phyloP scores from a whole-genome alignment of 306 rosid species.

The Lagenaria siceraria region DNA sequence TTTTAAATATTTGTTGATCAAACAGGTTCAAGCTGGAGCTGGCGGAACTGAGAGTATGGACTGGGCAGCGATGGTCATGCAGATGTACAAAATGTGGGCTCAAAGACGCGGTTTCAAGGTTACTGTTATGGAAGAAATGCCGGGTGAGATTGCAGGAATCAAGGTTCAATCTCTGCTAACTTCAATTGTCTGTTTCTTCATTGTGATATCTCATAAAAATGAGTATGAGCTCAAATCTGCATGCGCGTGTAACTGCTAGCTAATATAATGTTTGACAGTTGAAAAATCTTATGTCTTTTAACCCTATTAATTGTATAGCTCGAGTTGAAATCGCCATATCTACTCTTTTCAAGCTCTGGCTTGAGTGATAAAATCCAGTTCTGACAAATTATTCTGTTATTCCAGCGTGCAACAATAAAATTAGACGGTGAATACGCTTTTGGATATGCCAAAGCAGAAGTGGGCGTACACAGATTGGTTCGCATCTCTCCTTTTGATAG shows the following conservation, averaged over 20 bases:
- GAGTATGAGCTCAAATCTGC: neutral
- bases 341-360: neutral
- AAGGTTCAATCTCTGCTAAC: constrained; percentile 68
- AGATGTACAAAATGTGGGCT: constrained; percentile 90
- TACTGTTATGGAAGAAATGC: constrained; percentile 79
- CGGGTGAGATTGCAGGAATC: constrained; percentile 95
- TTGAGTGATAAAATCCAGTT: neutral
- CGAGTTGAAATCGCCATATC: neutral
- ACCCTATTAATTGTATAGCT: neutral
- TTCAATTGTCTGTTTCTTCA: neutral
- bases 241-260: neutral
- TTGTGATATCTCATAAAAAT: neutral
- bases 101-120: constrained; percentile 57
- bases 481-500: constrained; percentile 96
- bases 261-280: neutral
- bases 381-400: constrained; percentile 12
- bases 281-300: neutral
- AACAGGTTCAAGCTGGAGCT: constrained; percentile 93
- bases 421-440: constrained; percentile 91
- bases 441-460: constrained; percentile 97
- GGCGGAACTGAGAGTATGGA: constrained; percentile 99
- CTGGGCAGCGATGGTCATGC: constrained; percentile 97
- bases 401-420: constrained; percentile 85
- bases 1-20: constrained; percentile 6
- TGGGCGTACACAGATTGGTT: constrained; percentile 92